Evolutionary conservation across 2,329 filamentous ascomycete genomes (phyloP), one percentile per base, ranked within the genome.

Genomic region (Aureobasidium pullulans): DNA sequence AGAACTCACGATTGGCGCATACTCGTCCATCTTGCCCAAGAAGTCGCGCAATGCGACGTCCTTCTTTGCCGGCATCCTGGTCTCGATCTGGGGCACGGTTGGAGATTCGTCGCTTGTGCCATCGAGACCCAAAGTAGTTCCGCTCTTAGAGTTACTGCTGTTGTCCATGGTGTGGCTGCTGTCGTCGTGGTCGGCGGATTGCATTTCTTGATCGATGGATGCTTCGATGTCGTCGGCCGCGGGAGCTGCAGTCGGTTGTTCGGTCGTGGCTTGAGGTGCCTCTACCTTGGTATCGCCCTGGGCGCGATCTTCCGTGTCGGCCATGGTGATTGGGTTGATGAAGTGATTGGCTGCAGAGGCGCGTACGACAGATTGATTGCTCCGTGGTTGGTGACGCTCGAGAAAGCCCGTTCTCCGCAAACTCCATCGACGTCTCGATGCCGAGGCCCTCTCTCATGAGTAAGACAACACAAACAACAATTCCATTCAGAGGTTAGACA

Each of bases 21-120:
- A 97, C 69, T 99, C 94, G 71, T 99, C 94, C 87, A 99, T 97
- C 80, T 96, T 96, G 64, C 83, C 83, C 16, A 99, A 75, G 70
- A 99, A 96, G 74, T 97, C 93, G 70, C 92, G 88, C 65, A 99
- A 77, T 40, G 89, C 96, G 19, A 88, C 87, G 75, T 99, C 94
- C 76, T 97, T 97, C 72, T 91, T 90, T 56, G 87, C 86, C 1
- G 88, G 86, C 64, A 89, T 77, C 68, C 83, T 84, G 42, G 85
- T 74, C 61, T 89, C 86, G 43, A 79, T 73, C 6, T 80, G 62
- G 23, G 69, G 68, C 36, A 62, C 62, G 31, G 59, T 54, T 4
- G 40, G 39, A 31, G 43, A 16, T 2, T 66, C 59, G 59, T 75
- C 72, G 60, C 71, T 71, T 65, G 69, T 68, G 66, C 71, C 72